These are phyloP conservation scores for Acanthamoeba royreba DNA, from an alignment of 208 protist species.

Conservation along the genomic window DNA sequence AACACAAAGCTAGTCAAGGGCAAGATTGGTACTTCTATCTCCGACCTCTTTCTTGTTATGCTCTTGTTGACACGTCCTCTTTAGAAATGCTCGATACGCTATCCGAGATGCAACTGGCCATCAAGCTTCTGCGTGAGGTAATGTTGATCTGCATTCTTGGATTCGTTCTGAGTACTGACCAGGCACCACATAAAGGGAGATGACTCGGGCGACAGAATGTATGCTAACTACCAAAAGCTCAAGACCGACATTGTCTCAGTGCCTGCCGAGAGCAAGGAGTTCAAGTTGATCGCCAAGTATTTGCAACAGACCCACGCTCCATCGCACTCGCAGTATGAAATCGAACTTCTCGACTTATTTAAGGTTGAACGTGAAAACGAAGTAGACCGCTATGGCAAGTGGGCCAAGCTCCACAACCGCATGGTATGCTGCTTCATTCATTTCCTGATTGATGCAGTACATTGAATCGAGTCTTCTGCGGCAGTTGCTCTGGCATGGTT, in stretches of 20 bases:
- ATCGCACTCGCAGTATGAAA: conserved; percentile 26
- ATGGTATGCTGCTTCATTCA: background rate
- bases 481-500: conserved; percentile 52
- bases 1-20: conserved; percentile 31
- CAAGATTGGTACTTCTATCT: conserved; percentile 14
- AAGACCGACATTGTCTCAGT: background rate
- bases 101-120: conserved; percentile 45
- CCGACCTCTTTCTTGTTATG: background rate
- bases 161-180: too few relatives aligned
- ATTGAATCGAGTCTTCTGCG: background rate
- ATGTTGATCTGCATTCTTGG: too few relatives aligned
- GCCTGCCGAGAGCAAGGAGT: background rate
- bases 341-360: conserved; percentile 61
- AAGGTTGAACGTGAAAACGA: conserved; percentile 50
- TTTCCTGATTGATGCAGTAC: background rate
- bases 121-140: background rate
- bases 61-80: background rate
- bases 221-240: background rate
- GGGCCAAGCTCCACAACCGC: background rate
- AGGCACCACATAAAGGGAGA: too few relatives aligned
- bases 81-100: conserved; percentile 23
- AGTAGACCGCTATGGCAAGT: background rate
- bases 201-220: background rate
- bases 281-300: background rate
- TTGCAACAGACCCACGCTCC: conserved; percentile 59